Percentiles rank a stretch among this genome's conserved stretches.
Evolutionary conservation across 257 asterid species (phyloP).

Genomic region (Solanum dulcamara): DNA sequence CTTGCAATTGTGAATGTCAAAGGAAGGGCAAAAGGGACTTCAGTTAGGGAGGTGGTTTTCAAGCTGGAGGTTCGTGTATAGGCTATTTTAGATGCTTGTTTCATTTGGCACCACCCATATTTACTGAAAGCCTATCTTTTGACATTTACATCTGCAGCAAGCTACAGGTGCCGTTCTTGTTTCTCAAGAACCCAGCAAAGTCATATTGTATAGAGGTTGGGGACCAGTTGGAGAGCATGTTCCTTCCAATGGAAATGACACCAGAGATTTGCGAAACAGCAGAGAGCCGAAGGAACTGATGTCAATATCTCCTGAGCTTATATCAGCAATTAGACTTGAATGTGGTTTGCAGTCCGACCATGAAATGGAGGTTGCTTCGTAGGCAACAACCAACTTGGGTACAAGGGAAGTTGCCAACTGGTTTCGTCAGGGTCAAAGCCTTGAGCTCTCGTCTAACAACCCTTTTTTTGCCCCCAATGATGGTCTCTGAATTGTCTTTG

Average conservation of each 20-base stretch:
- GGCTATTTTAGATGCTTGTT: not conserved
- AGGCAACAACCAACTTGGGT: not conserved
- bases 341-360: constrained; percentile 43
- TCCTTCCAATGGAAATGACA: constrained; percentile 5
- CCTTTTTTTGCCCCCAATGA: not conserved
- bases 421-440: not conserved
- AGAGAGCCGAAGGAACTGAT: constrained; percentile 13
- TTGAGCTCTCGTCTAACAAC: not conserved
- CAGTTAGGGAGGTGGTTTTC: constrained; percentile 72
- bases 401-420: not conserved
- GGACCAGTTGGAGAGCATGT: constrained; percentile 32
- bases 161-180: constrained; percentile 83
- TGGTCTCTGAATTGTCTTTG: not conserved
- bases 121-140: not conserved
- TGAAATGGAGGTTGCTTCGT: constrained; percentile 1
- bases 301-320: constrained; percentile 60
- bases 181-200: constrained; percentile 92
- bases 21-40: constrained; percentile 95
- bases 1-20: constrained; percentile 85
- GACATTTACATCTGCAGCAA: constrained; percentile 41
- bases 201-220: constrained; percentile 92
- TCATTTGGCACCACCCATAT: not conserved
- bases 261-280: not conserved
- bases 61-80: constrained; percentile 57
- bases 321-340: constrained; percentile 73